Evolutionary conservation across 352 stramenopile species (phyloP).

Genomic region (Vaucheria bursata): DNA sequence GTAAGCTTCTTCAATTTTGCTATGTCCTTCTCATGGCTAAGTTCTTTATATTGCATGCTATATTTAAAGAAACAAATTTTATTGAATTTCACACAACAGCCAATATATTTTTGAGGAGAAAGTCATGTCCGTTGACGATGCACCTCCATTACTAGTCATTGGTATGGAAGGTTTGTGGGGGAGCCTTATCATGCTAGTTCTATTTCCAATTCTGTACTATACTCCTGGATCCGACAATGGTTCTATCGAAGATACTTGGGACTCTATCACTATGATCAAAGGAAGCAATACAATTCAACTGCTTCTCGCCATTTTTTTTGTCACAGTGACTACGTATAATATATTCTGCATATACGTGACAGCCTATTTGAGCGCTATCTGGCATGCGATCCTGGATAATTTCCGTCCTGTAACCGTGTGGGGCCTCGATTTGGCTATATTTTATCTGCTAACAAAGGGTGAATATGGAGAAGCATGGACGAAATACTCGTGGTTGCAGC

Average conservation of each 20-base stretch:
- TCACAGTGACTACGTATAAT: constrained; percentile 71
- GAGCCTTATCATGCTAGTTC: constrained; percentile 73
- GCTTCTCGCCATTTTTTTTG: constrained; percentile 34
- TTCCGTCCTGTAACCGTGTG: constrained; percentile 92
- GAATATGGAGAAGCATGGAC: constrained; percentile 88
- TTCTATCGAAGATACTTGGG: constrained; percentile 77
- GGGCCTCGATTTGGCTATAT: constrained; percentile 85
- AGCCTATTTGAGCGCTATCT: constrained; percentile 83
- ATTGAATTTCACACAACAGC: constrained; percentile 67
- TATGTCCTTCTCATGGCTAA: no score
- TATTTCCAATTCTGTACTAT: constrained; percentile 78
- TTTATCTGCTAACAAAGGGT: constrained; percentile 78
- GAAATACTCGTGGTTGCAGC: constrained; percentile 82
- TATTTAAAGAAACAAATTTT: constrained; percentile 2
- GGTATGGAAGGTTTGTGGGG: constrained; percentile 94
- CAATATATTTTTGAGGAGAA: constrained; percentile 98
- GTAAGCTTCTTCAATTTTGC: no score
- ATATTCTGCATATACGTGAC: constrained; percentile 91
- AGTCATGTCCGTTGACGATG: constrained; percentile 50
- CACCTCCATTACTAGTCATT: constrained; percentile 63
- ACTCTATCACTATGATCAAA: constrained; percentile 54
- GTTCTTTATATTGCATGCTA: constrained; percentile 15
- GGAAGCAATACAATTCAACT: constrained; percentile 41
- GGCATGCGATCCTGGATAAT: constrained; percentile 94
- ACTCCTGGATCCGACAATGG: constrained; percentile 81